phyloP scores from a whole-genome alignment of 140 eudicot genomes.

The Stevia rebaudiana region DNA sequence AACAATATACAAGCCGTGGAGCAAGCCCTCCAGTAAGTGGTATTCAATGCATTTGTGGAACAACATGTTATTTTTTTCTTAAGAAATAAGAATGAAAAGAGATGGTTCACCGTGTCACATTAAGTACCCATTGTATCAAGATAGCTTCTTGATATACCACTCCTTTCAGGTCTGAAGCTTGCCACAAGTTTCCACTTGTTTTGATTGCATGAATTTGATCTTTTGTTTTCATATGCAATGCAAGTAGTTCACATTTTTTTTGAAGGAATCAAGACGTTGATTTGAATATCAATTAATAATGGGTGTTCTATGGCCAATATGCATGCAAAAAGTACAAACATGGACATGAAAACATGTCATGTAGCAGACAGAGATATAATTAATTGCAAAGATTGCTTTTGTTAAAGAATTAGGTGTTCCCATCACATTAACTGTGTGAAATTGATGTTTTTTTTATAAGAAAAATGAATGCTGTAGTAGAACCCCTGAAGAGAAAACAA shows the following conservation, averaged over 20 bases:
- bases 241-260: conserved; percentile 9
- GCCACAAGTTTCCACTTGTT: too few species aligned
- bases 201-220: not conserved
- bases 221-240: conserved; percentile 17
- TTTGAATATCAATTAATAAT: not conserved
- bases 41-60: too few species aligned
- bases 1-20: too few species aligned
- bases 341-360: conserved; percentile 16
- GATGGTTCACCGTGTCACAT: too few species aligned
- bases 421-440: not conserved
- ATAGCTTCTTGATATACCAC: too few species aligned
- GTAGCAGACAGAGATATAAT: conserved; percentile 2
- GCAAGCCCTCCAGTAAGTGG: too few species aligned
- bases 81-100: too few species aligned
- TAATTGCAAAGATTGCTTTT: conserved; percentile 7
- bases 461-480: conserved; percentile 9
- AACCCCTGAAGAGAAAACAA: not conserved
- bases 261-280: not conserved
- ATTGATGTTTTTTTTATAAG: not conserved
- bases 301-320: not conserved
- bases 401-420: not conserved
- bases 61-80: too few species aligned
- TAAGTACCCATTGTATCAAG: too few species aligned
- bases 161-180: too few species aligned
- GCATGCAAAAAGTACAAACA: not conserved